phyloP scores from a whole-genome alignment of 2,329 filamentous ascomycete genomes.

The Pseudocercospora vitis region DNA sequence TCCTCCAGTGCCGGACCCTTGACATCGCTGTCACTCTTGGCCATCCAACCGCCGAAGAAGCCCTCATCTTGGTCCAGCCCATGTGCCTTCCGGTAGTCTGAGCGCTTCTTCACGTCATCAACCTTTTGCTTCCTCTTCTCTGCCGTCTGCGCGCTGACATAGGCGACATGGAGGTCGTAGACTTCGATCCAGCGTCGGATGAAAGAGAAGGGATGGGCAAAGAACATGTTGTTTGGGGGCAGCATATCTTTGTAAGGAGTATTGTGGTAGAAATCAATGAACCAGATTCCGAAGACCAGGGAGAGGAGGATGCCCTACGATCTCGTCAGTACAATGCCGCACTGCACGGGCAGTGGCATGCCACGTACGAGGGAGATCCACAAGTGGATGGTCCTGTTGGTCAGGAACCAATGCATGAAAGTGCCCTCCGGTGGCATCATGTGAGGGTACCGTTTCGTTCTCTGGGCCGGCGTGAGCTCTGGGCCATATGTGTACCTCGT shows the following conservation, averaged over 20 bases:
- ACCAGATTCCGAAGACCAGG: constrained; percentile 71
- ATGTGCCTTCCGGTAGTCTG: constrained; percentile 81
- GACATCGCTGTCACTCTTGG: constrained; percentile 38
- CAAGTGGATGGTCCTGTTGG: constrained; percentile 72
- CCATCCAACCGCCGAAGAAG: constrained; percentile 53
- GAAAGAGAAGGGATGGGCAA: constrained; percentile 68
- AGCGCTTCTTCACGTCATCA: constrained; percentile 85
- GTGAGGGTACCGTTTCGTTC: constrained; percentile 75
- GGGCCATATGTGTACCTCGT: constrained; percentile 73
- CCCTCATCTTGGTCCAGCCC: constrained; percentile 64
- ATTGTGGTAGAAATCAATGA: constrained; percentile 73
- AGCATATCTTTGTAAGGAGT: constrained; percentile 80
- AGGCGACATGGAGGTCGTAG: constrained; percentile 71
- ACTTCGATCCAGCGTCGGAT: constrained; percentile 67
- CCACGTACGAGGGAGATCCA: constrained; percentile 75
- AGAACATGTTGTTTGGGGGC: constrained; percentile 67
- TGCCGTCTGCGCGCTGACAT: constrained; percentile 65
- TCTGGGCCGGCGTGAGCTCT: constrained; percentile 64
- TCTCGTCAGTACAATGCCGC: background rate
- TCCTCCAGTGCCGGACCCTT: constrained; percentile 41
- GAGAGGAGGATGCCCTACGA: constrained; percentile 64
- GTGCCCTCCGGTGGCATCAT: constrained; percentile 83
- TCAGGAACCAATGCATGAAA: constrained; percentile 81
- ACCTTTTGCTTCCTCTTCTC: constrained; percentile 71
- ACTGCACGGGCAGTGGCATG: background rate